Evolutionary conservation across 164 flowering plant species (phyloP), one percentile per base, ranked within the genome.

Genomic region (Aristolochia californica): DNA sequence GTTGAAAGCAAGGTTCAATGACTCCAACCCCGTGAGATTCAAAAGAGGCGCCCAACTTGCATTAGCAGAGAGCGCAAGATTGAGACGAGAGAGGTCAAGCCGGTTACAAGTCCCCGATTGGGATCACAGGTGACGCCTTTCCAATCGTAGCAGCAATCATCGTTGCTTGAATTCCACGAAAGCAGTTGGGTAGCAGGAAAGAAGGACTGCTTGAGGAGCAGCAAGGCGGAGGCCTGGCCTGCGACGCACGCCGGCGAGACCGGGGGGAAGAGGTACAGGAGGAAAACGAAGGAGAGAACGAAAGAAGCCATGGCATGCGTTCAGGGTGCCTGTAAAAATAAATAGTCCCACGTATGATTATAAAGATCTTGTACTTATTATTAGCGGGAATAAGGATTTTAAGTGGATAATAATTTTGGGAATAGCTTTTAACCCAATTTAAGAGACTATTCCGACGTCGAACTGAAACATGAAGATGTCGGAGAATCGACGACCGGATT

Each of bases 1-100:
- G 63, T 83, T 83, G n/a, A 0, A 13, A 2, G 81, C 73, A 1
- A 83, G 38, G 43, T 81, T 84, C 57, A 83, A 16, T 57, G 62
- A 57, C 27, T 26, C 60, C 10, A 83, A 70, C 40, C 61, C 48
- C 5, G 56, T 27, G 24, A 80, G 72, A 2, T 61, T 58, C 14
- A 24, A 27, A 10, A 50, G 54, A 23, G 54, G 26, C 14, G 54
- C 14, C 27, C 16, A 5, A 16, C 5, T 26, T 5, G 14, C 28
- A 26, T 24, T 50, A 26, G 14, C 15, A 1, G 27, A 13, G 54
- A 50, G 13, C 14, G 27, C 9, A 34, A 34, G 40, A 0, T 12
- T 12, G 15, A 50, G 26, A 15, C 13, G 15, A 10, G 28, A 23
- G 43, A 54, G 43, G 2, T 27, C 18, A 11, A 16, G 22, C 20